Conservation (phyloP, 1,284 basidiomycete species). For the Fomes fomentarius region DNA sequence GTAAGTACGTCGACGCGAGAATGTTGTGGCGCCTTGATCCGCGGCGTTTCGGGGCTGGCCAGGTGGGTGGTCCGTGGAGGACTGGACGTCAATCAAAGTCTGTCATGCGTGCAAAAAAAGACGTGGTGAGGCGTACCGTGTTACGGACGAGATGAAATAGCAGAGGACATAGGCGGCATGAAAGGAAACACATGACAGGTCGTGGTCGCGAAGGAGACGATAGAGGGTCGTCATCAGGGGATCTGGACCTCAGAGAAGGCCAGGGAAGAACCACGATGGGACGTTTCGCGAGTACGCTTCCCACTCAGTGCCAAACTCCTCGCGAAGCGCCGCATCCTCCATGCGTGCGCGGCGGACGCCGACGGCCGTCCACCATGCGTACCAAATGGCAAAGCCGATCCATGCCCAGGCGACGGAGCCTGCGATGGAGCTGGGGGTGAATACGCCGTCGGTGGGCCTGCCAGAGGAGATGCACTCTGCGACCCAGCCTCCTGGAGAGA, state of each 20-base stretch:
- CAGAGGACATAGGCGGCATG: too few species aligned
- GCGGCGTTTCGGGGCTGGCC: too few species aligned
- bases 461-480: constrained; percentile 46
- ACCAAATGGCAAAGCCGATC: constrained; percentile 52
- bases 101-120: too few species aligned
- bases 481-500: constrained; percentile 57
- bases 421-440: not conserved
- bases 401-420: constrained; percentile 24
- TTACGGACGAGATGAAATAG: not conserved
- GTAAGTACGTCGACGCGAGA: too few species aligned
- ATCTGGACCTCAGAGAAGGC: constrained; percentile 41
- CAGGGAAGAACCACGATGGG: constrained; percentile 60
- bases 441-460: constrained; percentile 23
- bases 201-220: not conserved
- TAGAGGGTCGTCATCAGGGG: too few species aligned
- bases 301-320: constrained; percentile 54
- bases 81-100: too few species aligned
- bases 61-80: too few species aligned
- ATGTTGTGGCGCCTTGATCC: too few species aligned
- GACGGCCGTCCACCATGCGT: constrained; percentile 53
- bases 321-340: constrained; percentile 56
- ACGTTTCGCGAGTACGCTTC: constrained; percentile 51
- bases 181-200: not conserved
- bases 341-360: constrained; percentile 52
- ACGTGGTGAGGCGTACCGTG: too few species aligned